phyloP scores from a whole-genome alignment of 495 filamentous ascomycete species.

The Aspergillus nidulans region DNA sequence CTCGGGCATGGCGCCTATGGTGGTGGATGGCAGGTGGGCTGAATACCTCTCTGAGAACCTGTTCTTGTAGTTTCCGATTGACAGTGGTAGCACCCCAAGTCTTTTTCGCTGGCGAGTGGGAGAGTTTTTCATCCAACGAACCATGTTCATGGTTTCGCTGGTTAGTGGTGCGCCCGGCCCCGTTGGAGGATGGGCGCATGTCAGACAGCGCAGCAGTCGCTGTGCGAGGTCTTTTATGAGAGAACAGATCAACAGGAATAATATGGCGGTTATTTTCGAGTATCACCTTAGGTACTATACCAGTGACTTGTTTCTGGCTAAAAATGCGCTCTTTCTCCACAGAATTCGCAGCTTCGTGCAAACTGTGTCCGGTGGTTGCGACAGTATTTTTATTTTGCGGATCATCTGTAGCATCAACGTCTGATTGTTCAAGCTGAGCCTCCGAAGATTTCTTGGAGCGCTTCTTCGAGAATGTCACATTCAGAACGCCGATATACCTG shows the following conservation, averaged over 20 bases:
- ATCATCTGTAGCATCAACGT: conserved; percentile 6
- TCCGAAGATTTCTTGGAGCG: conserved; percentile 54
- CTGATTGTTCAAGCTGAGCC: conserved; percentile 19
- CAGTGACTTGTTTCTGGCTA: conserved; percentile 68
- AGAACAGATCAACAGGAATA: conserved; percentile 77
- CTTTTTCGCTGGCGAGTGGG: conserved; percentile 15
- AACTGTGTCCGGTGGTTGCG: conserved; percentile 11
- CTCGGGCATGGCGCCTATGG: conserved; percentile 56
- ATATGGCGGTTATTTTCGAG: conserved; percentile 96
- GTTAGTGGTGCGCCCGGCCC: conserved; percentile 13
- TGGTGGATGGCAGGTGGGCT: conserved; percentile 73
- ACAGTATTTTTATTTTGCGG: conserved; percentile 21
- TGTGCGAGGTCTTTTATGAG: conserved; percentile 28
- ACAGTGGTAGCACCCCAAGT: conserved; percentile 95
- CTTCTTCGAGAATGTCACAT: conserved; percentile 93
- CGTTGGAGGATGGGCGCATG: conserved; percentile 18
- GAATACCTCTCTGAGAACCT: conserved; percentile 94
- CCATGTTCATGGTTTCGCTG: neutral
- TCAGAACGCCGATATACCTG: conserved; percentile 95
- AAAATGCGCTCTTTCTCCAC: conserved; percentile 59
- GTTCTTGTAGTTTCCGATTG: conserved; percentile 80
- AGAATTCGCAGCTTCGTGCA: conserved; percentile 16
- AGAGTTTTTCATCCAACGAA: conserved; percentile 4
- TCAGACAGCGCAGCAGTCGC: conserved; percentile 20
- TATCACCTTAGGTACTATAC: conserved; percentile 80